Evolutionary conservation across 1,284 basidiomycete species (phyloP).

Genomic region (Ganoderma multipileum): DNA sequence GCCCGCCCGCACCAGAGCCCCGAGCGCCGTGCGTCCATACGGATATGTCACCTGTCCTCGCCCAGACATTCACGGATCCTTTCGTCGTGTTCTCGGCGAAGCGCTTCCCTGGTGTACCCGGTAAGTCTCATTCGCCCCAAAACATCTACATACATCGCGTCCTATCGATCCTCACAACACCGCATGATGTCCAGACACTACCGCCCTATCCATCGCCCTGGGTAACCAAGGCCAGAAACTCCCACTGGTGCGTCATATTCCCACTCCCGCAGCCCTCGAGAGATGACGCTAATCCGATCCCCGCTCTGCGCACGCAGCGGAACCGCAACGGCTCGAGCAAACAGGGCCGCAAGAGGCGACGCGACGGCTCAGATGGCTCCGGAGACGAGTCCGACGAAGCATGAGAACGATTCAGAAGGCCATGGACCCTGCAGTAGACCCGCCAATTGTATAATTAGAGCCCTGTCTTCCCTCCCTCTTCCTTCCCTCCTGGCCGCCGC

Average conservation of each 20-base stretch:
- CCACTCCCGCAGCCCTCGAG: background rate
- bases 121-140: conserved; percentile 49
- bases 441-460: conserved; percentile 31
- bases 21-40: conserved; percentile 71
- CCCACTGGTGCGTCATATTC: conserved; percentile 67
- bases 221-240: conserved; percentile 92
- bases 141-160: conserved; percentile 9
- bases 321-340: conserved; percentile 72
- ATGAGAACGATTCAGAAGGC: conserved; percentile 19
- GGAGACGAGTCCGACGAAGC: conserved; percentile 58
- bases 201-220: conserved; percentile 89
- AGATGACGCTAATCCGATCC: conserved; percentile 20
- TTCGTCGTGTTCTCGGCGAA: conserved; percentile 94
- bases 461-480: conserved; percentile 15
- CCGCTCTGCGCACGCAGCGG: conserved; percentile 49
- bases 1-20: conserved; percentile 74
- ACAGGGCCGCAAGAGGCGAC: conserved; percentile 52
- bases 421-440: conserved; percentile 19
- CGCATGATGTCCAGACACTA: conserved; percentile 66
- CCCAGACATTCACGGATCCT: conserved; percentile 84
- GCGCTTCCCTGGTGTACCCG: conserved; percentile 91
- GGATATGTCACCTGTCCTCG: conserved; percentile 74
- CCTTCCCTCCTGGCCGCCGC: conserved; percentile 11
- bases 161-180: conserved; percentile 18
- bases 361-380: conserved; percentile 54